Evolutionary conservation across 2,329 filamentous ascomycete genomes (phyloP), one percentile per base, ranked within the genome.

Genomic region (Chaetomium strumarium): DNA sequence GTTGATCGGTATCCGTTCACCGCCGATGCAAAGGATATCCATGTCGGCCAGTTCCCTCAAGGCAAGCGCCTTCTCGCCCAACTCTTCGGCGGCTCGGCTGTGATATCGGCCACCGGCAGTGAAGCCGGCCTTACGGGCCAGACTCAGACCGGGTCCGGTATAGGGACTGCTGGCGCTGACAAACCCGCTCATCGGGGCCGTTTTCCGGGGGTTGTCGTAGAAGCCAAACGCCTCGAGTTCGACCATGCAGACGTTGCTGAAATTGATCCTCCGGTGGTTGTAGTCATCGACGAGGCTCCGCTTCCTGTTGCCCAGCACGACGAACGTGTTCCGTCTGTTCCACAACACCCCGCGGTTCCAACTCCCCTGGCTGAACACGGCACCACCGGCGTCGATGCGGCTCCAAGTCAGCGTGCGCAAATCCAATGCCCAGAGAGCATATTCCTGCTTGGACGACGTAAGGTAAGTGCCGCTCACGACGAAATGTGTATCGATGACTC

Each of bases 391-490:
- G 69, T 99, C 93, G 59, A 99, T 97, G 9, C 92, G 87, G 51
- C 87, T 91, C 93, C 93, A 99, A 0, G 87, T 93, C 49, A 99
- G 72, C 0, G 85, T 93, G 53, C 86, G 83, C 51, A 99, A 71
- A 65, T 99, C 91, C 44, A 99, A 73, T 2, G 93, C 92, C 93
- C 93, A 99, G 1, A 99, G 76, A 0, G 93, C 92, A 69, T 97
- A 99, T 68, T 99, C 93, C 66, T 97, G 92, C 70, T 96, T 97
- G 1, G 92, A 96, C 1, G 92, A 96, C 0, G 93, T 99, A 53
- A 99, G 78, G 66, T 97, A 97, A 0, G 93, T 99, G 29, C 93
- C 93, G 66, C 91, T 96, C 19, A 99, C 92, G 40, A 99, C 90
- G 64, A 99, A 97, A 67, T 96, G 88, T 6, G 90, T 92, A 68